A percentile compares a stretch with the other conserved stretches of the same genome.
Conservation (phyloP, 805 yeast genomes). For the Kluyveromyces wickerhamii region DNA sequence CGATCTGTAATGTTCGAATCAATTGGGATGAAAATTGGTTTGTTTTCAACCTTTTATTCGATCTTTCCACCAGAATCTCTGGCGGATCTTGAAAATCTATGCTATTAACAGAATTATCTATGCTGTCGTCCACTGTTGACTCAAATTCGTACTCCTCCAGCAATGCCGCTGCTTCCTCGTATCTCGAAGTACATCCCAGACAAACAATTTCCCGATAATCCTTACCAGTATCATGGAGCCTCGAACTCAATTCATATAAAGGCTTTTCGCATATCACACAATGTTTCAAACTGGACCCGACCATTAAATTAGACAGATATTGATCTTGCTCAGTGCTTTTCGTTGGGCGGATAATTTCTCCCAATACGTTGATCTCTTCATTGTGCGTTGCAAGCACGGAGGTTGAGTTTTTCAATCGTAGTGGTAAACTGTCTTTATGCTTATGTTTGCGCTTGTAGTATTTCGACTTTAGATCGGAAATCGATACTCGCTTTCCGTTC, state of each 20-base stretch:
- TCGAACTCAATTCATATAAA: slow-evolving; percentile 47
- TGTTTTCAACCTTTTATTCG: slow-evolving; percentile 6
- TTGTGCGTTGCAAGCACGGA: not conserved
- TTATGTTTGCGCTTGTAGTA: slow-evolving; percentile 14
- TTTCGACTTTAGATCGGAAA: slow-evolving; percentile 23
- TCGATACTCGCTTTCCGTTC: slow-evolving; percentile 20
- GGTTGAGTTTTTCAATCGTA: slow-evolving; percentile 14
- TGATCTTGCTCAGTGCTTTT: slow-evolving; percentile 13
- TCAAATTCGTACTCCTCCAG: slow-evolving; percentile 34
- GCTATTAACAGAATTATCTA: slow-evolving; percentile 7
- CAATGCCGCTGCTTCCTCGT: slow-evolving; percentile 40
- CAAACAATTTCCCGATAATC: slow-evolving; percentile 52
- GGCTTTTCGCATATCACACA: slow-evolving; percentile 70
- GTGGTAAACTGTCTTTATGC: slow-evolving; percentile 17
- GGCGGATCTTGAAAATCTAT: slow-evolving; percentile 7
- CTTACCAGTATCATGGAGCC: slow-evolving; percentile 11
- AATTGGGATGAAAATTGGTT: slow-evolving; percentile 28
- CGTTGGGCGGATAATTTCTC: slow-evolving; percentile 13
- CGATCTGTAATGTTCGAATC: slow-evolving; percentile 23
- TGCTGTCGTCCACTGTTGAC: slow-evolving; percentile 11
- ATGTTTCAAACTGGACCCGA: slow-evolving; percentile 23
- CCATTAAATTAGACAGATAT: slow-evolving; percentile 15
- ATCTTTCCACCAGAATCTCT: slow-evolving; percentile 6
- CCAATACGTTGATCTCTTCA: slow-evolving; percentile 10
- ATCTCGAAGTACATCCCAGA: slow-evolving; percentile 50